Conservation (phyloP, 257 asterid species). For the Nicotiana paniculata region DNA sequence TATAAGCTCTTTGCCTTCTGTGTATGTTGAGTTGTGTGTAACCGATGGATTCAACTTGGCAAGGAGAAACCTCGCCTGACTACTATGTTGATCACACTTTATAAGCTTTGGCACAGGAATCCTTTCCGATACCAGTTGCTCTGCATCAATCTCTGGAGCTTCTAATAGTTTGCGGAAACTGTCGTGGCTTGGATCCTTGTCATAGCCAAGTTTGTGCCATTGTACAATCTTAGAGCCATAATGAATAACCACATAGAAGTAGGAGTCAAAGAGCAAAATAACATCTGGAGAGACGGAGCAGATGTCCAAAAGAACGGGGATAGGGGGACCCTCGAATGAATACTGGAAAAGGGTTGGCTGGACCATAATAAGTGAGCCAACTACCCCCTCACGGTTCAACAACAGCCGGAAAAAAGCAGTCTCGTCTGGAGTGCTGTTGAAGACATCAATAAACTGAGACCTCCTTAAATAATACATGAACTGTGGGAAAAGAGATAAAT, state of each 20-base stretch:
- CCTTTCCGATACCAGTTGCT: conserved; percentile 65
- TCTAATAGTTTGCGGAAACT: conserved; percentile 70
- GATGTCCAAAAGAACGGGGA: conserved; percentile 73
- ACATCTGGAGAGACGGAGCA: conserved; percentile 78
- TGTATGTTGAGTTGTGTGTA: conserved; percentile 54
- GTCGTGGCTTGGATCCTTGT: conserved; percentile 65
- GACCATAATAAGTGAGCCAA: conserved; percentile 77
- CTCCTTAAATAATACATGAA: conserved; percentile 84
- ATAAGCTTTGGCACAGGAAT: conserved; percentile 81
- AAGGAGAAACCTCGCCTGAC: conserved; percentile 92
- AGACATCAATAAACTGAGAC: conserved; percentile 80
- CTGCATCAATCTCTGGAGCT: conserved; percentile 82
- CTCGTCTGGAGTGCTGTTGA: conserved; percentile 86
- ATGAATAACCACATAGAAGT: conserved; percentile 73
- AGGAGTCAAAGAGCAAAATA: conserved; percentile 85
- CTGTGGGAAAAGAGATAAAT: conserved; percentile 81
- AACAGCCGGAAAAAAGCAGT: conserved; percentile 72
- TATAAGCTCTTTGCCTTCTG: conserved; percentile 57
- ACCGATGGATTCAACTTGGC: conserved; percentile 89
- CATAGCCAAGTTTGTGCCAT: conserved; percentile 85
- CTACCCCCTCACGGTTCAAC: conserved; percentile 90
- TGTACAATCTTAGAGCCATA: conserved; percentile 82
- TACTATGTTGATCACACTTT: conserved; percentile 88
- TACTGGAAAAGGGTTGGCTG: conserved; percentile 92
- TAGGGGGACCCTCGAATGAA: conserved; percentile 89